Evolutionary conservation across 352 stramenopile species (phyloP), one percentile per base, ranked within the genome.

Genomic region (Pythium phragmiticola): DNA sequence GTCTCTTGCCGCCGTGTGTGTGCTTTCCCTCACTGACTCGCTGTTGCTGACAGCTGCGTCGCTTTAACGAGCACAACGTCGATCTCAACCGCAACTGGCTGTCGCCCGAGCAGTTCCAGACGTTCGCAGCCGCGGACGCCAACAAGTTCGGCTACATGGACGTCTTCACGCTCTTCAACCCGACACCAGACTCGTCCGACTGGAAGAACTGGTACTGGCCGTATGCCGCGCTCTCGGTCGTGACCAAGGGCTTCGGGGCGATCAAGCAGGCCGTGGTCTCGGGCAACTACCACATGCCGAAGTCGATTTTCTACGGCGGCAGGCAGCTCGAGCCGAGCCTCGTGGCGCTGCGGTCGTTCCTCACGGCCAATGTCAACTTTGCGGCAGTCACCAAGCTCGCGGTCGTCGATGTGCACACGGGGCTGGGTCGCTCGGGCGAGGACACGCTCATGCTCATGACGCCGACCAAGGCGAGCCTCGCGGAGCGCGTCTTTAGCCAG

Each of bases 1-100:
- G 26, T 30, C 0, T 30, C 3, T 5, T 30, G 26, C 26, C 2
- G 26, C 26, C 26, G 12, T 33, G 9, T 42, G 60, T 33, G 16
- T 65, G 4, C 26, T 30, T 30, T 30, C 2, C 26, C 26, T 30
- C 26, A 30, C 26, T 30, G 4, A 30, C 26, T 12, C 19, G 17
- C 9, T 46, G 39, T 2, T 46, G 14, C 13, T 30, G 55, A 12
- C 60, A 79, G 70, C 77, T 97, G 19, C 80, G 94, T 33, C 79
- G 93, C 19, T 90, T 88, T 45, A 98, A 98, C 65, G 93, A 98
- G 71, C 75, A 98, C 64, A 97, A 97, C 66, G 90, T 98, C 21
- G 93, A 98, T 70, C 75, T 98, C 45, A 98, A 98, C 70, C 82
- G 92, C 36, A 98, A 98, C 74, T 94, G 74, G 52, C 75, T 98